Base-by-base conservation (phyloP, 306 rosid genomes). In the Begonia loranthoides region DNA sequence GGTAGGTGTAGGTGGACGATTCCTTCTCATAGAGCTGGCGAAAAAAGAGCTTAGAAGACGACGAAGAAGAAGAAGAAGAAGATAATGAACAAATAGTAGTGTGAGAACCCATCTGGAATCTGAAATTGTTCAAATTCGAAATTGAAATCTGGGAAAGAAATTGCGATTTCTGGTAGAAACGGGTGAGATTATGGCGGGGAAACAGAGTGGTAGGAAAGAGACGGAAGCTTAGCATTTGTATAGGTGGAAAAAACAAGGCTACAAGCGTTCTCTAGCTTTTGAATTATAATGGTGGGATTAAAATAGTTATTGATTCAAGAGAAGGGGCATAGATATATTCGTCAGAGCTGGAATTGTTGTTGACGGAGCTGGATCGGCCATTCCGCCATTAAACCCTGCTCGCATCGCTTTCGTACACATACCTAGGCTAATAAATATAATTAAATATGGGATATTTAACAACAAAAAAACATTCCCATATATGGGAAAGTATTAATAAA, bases 1-100 rank as follows among this genome's bases (percentile, higher is more conserved):
- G 76, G 63, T 86, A 86, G 0, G 99, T 86, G 56, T 78, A 90
- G 43, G 95, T 90, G 24, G 95, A 90, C 1, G 99, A 90, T 11
- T 90, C 99, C 75, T 82, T 85, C 83, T 85, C 95, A 45, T 85
- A 90, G 47, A 90, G 90, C 78, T 90, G 94, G 17, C 95, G 99
- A 19, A 90, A 76, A 70, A 90, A 72, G 52, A 90, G 88, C 51
- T 72, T 85, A 4, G 69, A 38, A 49, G 52, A 41, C 0, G 55
- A 59, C 40, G 56, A 34, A 17, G 57, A 17, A 28, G 50, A 34
- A 17, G 57, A 17, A 28, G 50, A 33, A 36, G 56, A 28, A 28
- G 36, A 28, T 28, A 28, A 5, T 28, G 36, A 28, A 28, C 36
- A 7, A 7, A 28, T 64, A 59, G 74, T 34, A 13, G 78, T 58